Evolutionary conservation across 139 green algal genomes (phyloP).

Genomic region (Asterochloris sp.): DNA sequence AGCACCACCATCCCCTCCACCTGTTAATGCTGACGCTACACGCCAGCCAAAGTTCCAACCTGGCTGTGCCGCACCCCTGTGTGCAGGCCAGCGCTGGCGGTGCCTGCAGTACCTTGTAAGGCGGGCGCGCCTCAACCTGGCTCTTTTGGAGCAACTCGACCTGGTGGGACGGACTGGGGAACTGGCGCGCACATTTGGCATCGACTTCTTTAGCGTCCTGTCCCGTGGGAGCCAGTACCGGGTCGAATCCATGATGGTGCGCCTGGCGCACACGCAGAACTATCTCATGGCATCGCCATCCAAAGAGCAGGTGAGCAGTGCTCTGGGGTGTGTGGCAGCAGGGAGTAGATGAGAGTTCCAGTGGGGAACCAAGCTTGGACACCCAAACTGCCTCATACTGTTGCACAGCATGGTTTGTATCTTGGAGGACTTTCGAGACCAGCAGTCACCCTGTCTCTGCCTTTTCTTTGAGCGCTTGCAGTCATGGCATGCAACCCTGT

Average conservation of each 20-base stretch:
- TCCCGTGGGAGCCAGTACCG: constrained; percentile 88
- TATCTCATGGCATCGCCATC: constrained; percentile 78
- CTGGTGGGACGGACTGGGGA: constrained; percentile 83
- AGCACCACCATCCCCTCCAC: too few species aligned
- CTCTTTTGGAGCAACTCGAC: constrained; percentile 87
- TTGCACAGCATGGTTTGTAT: too few species aligned
- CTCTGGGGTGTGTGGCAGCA: not conserved
- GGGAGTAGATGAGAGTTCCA: too few species aligned
- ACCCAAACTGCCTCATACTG: too few species aligned
- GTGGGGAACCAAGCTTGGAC: too few species aligned
- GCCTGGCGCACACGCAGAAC: constrained; percentile 93
- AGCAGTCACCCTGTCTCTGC: too few species aligned
- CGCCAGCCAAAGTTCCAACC: too few species aligned
- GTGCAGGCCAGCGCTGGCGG: constrained; percentile 46
- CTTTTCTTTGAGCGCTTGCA: too few species aligned
- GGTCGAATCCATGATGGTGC: constrained; percentile 91
- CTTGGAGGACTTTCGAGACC: too few species aligned
- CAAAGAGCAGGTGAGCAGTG: constrained; percentile 62
- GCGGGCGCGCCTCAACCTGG: constrained; percentile 62
- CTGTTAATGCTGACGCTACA: too few species aligned
- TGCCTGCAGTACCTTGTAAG: constrained; percentile 39
- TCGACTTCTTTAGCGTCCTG: constrained; percentile 91
- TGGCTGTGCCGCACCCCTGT: too few species aligned
- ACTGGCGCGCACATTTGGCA: constrained; percentile 91
- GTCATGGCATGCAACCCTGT: too few species aligned